phyloP scores from a whole-genome alignment of 805 yeast species.

The Scheffersomyces coipomensis region DNA sequence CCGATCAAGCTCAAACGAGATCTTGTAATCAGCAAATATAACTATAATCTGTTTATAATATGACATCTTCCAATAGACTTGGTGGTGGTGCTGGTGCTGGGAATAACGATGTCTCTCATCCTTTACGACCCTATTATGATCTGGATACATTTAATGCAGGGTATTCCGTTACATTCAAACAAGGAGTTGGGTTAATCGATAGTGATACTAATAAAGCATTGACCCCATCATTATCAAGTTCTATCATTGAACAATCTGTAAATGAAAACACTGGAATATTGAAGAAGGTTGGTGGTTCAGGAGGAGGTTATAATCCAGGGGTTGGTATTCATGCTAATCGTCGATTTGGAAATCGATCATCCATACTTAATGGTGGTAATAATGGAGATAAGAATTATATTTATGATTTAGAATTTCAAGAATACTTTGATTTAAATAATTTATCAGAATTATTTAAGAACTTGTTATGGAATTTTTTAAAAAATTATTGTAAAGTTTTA shows the following conservation, averaged over 20 bases:
- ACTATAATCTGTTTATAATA: too few relatives aligned
- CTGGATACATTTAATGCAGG: slow-evolving; percentile 67
- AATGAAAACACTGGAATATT: slow-evolving; percentile 7
- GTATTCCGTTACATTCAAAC: slow-evolving; percentile 57
- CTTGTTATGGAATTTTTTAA: slow-evolving; percentile 58
- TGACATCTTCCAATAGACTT: background rate
- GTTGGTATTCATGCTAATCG: background rate
- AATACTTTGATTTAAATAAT: slow-evolving; percentile 60
- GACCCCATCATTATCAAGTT: slow-evolving; percentile 23
- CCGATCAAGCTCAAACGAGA: too few relatives aligned
- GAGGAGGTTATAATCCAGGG: slow-evolving; percentile 13
- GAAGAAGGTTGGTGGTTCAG: slow-evolving; percentile 3
- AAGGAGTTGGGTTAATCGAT: slow-evolving; percentile 60
- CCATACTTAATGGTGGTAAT: background rate
- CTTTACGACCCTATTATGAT: slow-evolving; percentile 67
- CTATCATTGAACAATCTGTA: slow-evolving; percentile 12
- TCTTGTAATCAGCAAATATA: too few relatives aligned
- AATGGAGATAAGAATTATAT: slow-evolving; percentile 39
- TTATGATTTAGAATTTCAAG: slow-evolving; percentile 62
- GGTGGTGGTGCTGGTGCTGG: background rate
- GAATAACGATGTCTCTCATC: slow-evolving; percentile 1
- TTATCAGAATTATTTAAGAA: slow-evolving; percentile 56
- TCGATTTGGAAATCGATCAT: background rate
- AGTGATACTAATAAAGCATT: slow-evolving; percentile 39
- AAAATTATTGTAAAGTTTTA: slow-evolving; percentile 67